Conservation (phyloP, 345 rosid species). For the Eucalyptus coolabah region DNA sequence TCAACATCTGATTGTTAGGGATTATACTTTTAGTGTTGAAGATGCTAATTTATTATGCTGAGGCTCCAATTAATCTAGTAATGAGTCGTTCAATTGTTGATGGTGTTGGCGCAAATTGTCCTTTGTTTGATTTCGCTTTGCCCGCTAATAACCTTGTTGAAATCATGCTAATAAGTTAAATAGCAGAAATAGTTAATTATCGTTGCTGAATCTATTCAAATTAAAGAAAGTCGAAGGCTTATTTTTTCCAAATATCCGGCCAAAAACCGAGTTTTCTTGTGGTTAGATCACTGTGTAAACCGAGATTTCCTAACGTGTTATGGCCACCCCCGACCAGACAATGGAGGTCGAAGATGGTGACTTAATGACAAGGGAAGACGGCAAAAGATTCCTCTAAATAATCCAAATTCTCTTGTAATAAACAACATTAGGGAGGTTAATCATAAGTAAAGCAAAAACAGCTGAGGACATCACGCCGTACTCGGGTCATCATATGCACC, state of each 20-base stretch:
- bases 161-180: neutral
- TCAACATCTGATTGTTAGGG: neutral
- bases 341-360: neutral
- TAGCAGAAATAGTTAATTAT: neutral
- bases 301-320: neutral
- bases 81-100: neutral
- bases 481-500: neutral
- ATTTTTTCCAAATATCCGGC: neutral
- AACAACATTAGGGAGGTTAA: neutral
- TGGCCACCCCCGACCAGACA: neutral
- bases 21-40: neutral
- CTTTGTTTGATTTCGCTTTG: neutral
- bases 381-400: neutral
- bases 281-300: neutral
- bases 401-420: neutral
- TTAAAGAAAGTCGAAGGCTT: neutral
- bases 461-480: neutral
- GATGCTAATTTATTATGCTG: neutral
- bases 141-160: neutral
- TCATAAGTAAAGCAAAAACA: neutral
- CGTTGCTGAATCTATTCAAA: neutral
- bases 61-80: neutral
- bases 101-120: neutral
- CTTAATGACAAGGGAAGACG: neutral
- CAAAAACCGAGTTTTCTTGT: neutral